Percentiles rank a stretch among this genome's conserved stretches.
Conservation (phyloP, 1,284 basidiomycete species). For the Neotropicomus parvogracilis region DNA sequence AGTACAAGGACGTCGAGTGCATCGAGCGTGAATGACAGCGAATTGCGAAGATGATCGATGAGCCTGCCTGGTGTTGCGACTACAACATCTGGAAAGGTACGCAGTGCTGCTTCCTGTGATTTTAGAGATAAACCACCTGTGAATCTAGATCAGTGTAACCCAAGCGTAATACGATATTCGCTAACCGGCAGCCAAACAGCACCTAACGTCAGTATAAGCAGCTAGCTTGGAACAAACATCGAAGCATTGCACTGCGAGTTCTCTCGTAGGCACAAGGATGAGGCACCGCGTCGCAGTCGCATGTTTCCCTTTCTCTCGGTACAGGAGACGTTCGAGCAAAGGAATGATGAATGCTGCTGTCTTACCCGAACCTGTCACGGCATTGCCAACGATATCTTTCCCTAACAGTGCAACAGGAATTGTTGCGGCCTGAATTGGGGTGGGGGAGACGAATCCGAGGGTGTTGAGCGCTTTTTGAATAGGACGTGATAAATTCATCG, state of each 20-base stretch:
- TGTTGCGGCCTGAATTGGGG: slow-evolving; percentile 91
- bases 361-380: slow-evolving; percentile 95
- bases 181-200: slow-evolving; percentile 83
- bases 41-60: slow-evolving; percentile 96
- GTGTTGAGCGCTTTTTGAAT: slow-evolving; percentile 83
- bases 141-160: slow-evolving; percentile 10
- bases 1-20: slow-evolving; percentile 91
- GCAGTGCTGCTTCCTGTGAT: slow-evolving; percentile 81
- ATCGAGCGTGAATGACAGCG: slow-evolving; percentile 89
- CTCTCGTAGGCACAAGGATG: slow-evolving; percentile 89
- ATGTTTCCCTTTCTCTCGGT: slow-evolving; percentile 81
- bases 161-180: slow-evolving; percentile 6
- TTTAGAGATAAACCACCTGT: slow-evolving; percentile 88
- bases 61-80: slow-evolving; percentile 95
- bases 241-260: slow-evolving; percentile 92
- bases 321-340: slow-evolving; percentile 86
- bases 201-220: slow-evolving; percentile 83
- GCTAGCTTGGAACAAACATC: slow-evolving; percentile 86
- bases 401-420: slow-evolving; percentile 92
- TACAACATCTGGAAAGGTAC: slow-evolving; percentile 85
- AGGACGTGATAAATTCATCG: slow-evolving; percentile 87
- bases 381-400: slow-evolving; percentile 92
- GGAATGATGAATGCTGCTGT: slow-evolving; percentile 96
- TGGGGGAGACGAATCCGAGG: slow-evolving; percentile 82
- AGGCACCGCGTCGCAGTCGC: slow-evolving; percentile 92